These are phyloP conservation scores for Epichloe gansuensis DNA, from an alignment of 2,329 filamentous ascomycete species.

Conservation along the genomic window DNA sequence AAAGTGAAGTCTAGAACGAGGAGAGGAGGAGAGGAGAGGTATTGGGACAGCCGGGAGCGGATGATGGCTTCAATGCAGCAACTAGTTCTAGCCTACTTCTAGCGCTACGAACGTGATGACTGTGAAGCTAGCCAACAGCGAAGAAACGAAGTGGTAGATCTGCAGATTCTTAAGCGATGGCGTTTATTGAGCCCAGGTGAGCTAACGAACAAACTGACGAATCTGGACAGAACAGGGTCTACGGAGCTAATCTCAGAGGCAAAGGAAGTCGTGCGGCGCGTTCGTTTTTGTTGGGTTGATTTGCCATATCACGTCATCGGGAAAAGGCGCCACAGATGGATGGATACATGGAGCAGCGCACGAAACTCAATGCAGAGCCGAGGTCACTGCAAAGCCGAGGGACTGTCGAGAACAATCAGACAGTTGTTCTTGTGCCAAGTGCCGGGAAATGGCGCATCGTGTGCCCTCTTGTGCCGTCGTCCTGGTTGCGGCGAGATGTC, in stretches of 20 bases:
- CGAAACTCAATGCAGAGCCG: conserved; percentile 72
- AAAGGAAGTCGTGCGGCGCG: background rate
- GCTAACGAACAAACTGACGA: background rate
- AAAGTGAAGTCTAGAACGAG: background rate
- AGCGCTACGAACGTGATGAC: background rate
- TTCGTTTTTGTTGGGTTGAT: background rate
- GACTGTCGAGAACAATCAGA: background rate
- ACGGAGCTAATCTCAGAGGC: background rate
- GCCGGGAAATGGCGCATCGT: background rate
- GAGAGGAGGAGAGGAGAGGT: background rate
- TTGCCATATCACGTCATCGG: conserved; percentile 3
- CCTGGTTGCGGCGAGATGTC: background rate
- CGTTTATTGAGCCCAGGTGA: background rate
- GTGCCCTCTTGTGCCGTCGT: background rate
- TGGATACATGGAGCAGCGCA: conserved; percentile 64
- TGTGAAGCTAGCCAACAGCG: background rate
- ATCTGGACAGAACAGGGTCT: background rate
- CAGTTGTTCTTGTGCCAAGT: background rate
- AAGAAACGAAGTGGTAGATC: background rate
- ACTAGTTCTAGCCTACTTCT: background rate
- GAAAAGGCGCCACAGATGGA: background rate
- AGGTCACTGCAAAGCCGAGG: conserved; percentile 24
- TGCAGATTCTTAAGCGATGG: background rate
- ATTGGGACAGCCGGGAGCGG: background rate
- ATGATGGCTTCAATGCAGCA: background rate